Percentiles rank a stretch among this genome's conserved stretches.
Evolutionary conservation across 305 asterid genomes (phyloP).

Genomic region (Fraxinus platypoda): DNA sequence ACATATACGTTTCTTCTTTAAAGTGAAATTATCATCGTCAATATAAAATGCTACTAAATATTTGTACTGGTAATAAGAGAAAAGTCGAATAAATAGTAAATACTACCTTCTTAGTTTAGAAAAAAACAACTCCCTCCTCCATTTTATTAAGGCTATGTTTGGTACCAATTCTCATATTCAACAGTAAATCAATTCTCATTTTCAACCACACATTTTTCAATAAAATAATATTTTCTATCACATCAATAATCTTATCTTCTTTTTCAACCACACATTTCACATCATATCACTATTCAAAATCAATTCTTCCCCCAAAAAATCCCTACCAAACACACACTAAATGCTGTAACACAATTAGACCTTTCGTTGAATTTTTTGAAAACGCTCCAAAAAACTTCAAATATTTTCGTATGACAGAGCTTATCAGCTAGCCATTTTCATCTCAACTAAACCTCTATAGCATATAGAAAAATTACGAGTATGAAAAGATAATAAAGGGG

Average conservation of each 20-base stretch:
- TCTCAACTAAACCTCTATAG: background rate
- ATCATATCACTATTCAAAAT: no score
- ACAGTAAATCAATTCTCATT: no score
- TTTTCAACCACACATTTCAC: no score
- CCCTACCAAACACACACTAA: no score
- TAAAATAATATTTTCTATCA: no score
- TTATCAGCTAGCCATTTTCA: background rate
- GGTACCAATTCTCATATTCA: no score
- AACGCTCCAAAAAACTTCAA: background rate
- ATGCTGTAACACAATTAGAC: background rate
- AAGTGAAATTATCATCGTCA: background rate
- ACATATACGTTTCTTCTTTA: background rate
- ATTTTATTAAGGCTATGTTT: no score
- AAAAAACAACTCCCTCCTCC: background rate
- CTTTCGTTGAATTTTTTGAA: background rate
- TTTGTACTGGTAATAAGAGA: background rate
- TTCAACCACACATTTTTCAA: no score
- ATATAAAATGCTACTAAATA: background rate
- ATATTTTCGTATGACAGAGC: background rate
- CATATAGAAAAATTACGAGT: background rate
- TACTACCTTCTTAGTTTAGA: background rate
- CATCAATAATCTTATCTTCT: no score
- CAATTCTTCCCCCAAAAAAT: no score
- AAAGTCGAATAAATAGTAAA: background rate
- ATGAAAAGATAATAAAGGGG: background rate